These are phyloP conservation scores for Mucor sp. DNA, from an alignment of 371 early-diverging fungal species.

Conservation along the genomic window DNA sequence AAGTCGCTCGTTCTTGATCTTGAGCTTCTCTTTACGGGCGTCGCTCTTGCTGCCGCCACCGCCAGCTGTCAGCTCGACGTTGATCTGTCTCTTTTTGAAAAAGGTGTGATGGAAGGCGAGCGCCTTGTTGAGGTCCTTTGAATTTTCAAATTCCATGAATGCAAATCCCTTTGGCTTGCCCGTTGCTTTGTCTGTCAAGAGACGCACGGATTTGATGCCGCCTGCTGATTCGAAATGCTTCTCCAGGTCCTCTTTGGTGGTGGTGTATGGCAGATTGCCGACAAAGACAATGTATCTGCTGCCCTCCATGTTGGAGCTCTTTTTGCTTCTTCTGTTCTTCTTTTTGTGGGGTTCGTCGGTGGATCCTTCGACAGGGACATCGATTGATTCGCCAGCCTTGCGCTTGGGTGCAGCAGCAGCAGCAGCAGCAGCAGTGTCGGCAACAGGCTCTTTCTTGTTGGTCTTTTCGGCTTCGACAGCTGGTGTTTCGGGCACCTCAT, in stretches of 20 bases:
- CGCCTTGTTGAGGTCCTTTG: constrained; percentile 62
- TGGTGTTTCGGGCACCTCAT: constrained; percentile 24
- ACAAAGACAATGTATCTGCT: constrained; percentile 74
- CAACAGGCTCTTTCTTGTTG: constrained; percentile 13
- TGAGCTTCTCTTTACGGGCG: constrained; percentile 64
- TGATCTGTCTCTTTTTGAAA: constrained; percentile 71
- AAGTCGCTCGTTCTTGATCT: constrained; percentile 65
- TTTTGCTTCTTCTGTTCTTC: constrained; percentile 23
- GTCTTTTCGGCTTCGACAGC: constrained; percentile 4
- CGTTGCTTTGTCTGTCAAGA: constrained; percentile 74
- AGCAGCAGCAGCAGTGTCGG: not conserved
- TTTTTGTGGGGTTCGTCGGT: constrained; percentile 8
- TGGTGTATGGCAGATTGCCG: constrained; percentile 70
- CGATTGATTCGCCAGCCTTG: constrained; percentile 19
- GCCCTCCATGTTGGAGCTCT: constrained; percentile 20
- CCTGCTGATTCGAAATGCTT: constrained; percentile 65
- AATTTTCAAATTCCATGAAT: constrained; percentile 71
- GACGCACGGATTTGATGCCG: constrained; percentile 60
- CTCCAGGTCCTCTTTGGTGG: constrained; percentile 66
- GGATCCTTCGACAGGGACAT: constrained; percentile 17
- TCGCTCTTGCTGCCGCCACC: constrained; percentile 77
- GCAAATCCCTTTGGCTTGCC: constrained; percentile 80
- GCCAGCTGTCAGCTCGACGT: constrained; percentile 83
- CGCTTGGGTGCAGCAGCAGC: constrained; percentile 15
- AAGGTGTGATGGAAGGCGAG: constrained; percentile 69